Evolutionary conservation across 805 yeast species (phyloP).

Genomic region (Cyberlindnera lachancei): DNA sequence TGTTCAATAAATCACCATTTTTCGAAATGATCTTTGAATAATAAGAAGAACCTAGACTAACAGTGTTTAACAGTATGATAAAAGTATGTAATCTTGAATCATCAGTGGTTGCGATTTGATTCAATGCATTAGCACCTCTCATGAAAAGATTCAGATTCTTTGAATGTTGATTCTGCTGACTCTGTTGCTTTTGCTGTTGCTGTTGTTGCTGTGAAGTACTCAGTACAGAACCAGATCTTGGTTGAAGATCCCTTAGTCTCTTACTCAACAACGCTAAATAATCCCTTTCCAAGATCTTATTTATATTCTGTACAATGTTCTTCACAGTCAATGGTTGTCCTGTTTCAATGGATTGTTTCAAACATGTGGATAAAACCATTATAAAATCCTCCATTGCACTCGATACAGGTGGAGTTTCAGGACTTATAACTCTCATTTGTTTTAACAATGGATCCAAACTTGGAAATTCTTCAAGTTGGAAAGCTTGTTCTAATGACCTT

Average conservation of each 20-base stretch:
- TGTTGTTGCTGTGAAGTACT: constrained; percentile 12
- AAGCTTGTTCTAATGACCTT: constrained; percentile 75
- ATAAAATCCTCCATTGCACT: constrained; percentile 84
- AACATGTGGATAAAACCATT: constrained; percentile 59
- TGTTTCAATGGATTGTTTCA: constrained; percentile 61
- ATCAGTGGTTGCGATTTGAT: constrained; percentile 31
- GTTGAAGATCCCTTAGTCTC: constrained; percentile 38
- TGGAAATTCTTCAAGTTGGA: constrained; percentile 73
- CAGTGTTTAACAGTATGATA: constrained; percentile 63
- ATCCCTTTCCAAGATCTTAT: constrained; percentile 55
- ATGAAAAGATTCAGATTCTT: constrained; percentile 32
- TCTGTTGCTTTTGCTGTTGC: constrained; percentile 9
- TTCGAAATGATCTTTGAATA: constrained; percentile 33
- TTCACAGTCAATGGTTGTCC: constrained; percentile 55
- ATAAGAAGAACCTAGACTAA: constrained; percentile 56
- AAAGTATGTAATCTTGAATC: constrained; percentile 50
- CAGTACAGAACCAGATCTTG: constrained; percentile 28
- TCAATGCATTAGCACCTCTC: constrained; percentile 37
- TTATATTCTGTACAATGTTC: constrained; percentile 46
- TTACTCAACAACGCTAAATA: constrained; percentile 48
- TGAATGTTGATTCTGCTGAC: constrained; percentile 20
- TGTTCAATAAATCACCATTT: constrained; percentile 23
- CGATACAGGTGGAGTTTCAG: constrained; percentile 61
- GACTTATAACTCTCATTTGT: constrained; percentile 23
- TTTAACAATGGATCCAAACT: constrained; percentile 32